Conservation (phyloP, 495 filamentous ascomycete species). For the Entonaema liquescens region DNA sequence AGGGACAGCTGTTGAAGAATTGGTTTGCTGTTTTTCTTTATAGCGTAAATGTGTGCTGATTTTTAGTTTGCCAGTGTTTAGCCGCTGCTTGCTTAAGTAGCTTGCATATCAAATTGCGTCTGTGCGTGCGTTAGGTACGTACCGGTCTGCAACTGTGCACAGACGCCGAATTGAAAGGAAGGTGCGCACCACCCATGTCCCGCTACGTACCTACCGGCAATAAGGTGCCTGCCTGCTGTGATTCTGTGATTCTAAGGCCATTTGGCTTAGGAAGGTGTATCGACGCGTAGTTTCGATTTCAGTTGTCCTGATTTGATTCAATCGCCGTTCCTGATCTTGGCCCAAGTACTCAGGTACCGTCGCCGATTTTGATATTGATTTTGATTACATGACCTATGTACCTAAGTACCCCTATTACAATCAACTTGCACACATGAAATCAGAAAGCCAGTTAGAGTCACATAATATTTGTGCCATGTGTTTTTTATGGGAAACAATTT, state of each 20-base stretch:
- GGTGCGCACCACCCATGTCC: background rate
- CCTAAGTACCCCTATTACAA: background rate
- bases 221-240: background rate
- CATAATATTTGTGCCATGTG: background rate
- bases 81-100: background rate
- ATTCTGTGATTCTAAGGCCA: background rate
- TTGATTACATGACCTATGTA: background rate
- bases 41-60: background rate
- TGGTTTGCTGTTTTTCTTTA: background rate
- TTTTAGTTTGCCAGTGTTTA: background rate
- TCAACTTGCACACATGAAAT: background rate
- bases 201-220: background rate
- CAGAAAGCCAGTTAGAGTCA: background rate
- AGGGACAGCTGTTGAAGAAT: constrained; percentile 8
- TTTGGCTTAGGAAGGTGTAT: background rate
- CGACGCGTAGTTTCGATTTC: too few relatives aligned
- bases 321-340: background rate
- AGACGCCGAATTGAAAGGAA: background rate
- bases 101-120: too few relatives aligned
- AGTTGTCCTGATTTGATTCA: background rate
- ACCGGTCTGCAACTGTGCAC: too few relatives aligned
- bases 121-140: background rate
- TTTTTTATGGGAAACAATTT: background rate
- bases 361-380: background rate
- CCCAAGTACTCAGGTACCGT: background rate